Evolutionary conservation across 2,329 filamentous ascomycete species (phyloP).

Genomic region (Botrytis porri): DNA sequence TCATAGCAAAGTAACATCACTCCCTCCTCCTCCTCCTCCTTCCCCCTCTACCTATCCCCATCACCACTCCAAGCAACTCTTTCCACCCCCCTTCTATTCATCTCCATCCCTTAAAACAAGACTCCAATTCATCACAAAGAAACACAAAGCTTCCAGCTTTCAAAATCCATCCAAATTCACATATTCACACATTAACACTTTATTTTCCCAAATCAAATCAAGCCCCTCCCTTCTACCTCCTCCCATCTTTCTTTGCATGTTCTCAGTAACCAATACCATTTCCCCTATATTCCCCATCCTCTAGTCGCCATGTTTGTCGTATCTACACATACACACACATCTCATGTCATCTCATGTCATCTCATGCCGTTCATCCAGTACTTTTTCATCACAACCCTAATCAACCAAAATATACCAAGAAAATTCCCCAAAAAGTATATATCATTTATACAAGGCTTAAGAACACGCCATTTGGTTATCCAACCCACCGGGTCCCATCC

Average conservation of each 20-base stretch:
- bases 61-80: fast-evolving
- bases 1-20: too few relatives aligned
- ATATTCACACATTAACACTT: neutral
- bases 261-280: neutral
- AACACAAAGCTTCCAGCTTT: neutral
- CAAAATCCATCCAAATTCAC: neutral
- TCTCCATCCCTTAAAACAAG: neutral
- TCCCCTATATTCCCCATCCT: fast-evolving
- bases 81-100: neutral
- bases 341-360: neutral
- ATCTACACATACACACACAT: neutral
- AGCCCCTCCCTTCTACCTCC: neutral
- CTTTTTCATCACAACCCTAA: neutral
- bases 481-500: neutral
- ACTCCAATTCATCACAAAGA: neutral
- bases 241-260: neutral
- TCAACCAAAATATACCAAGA: neutral
- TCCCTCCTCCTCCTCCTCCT: too few relatives aligned
- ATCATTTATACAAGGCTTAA: neutral
- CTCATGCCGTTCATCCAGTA: neutral
- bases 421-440: neutral
- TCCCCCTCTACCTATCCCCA: fast-evolving
- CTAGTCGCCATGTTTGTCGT: neutral
- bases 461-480: neutral
- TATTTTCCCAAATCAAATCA: neutral